phyloP scores from a whole-genome alignment of 2,329 filamentous ascomycete genomes.

The Diaporthe humulicola region DNA sequence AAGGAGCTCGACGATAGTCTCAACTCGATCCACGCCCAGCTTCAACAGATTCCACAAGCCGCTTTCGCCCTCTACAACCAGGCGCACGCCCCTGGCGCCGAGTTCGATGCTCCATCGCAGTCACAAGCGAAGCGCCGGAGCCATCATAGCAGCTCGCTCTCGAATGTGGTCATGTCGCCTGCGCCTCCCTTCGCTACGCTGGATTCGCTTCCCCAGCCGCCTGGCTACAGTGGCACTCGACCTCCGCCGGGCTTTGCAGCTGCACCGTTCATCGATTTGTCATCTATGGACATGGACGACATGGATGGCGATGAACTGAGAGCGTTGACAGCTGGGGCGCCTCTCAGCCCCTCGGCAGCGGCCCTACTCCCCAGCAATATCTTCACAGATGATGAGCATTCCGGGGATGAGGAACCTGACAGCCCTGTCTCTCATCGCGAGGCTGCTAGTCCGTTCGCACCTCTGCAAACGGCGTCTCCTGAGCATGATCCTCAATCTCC shows the following conservation, averaged over 20 bases:
- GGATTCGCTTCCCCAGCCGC: constrained; percentile 37
- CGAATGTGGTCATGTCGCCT: constrained; percentile 56
- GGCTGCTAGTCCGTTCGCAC: constrained; percentile 54
- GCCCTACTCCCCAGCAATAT: constrained; percentile 79
- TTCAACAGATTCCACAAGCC: constrained; percentile 52
- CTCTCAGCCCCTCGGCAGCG: constrained; percentile 82
- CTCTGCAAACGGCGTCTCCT: constrained; percentile 48
- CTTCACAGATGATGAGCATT: constrained; percentile 70
- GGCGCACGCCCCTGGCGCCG: constrained; percentile 56
- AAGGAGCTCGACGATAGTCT: constrained; percentile 63
- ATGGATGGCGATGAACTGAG: constrained; percentile 72
- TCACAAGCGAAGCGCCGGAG: constrained; percentile 62
- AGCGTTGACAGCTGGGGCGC: constrained; percentile 73
- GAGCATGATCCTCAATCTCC: constrained; percentile 71
- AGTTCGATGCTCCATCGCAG: constrained; percentile 60
- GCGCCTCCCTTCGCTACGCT: constrained; percentile 57
- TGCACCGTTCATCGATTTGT: constrained; percentile 65
- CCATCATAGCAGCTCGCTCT: constrained; percentile 61
- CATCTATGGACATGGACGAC: constrained; percentile 56
- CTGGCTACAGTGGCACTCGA: constrained; percentile 24
- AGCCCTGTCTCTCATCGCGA: constrained; percentile 53
- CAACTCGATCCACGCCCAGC: constrained; percentile 60
- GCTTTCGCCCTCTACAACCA: constrained; percentile 58
- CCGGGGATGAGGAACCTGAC: constrained; percentile 72
- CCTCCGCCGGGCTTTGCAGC: constrained; percentile 63